Percentiles rank a stretch among this genome's conserved stretches.
phyloP scores from a whole-genome alignment of 2,329 filamentous ascomycete genomes.

The Penicillium sp. region DNA sequence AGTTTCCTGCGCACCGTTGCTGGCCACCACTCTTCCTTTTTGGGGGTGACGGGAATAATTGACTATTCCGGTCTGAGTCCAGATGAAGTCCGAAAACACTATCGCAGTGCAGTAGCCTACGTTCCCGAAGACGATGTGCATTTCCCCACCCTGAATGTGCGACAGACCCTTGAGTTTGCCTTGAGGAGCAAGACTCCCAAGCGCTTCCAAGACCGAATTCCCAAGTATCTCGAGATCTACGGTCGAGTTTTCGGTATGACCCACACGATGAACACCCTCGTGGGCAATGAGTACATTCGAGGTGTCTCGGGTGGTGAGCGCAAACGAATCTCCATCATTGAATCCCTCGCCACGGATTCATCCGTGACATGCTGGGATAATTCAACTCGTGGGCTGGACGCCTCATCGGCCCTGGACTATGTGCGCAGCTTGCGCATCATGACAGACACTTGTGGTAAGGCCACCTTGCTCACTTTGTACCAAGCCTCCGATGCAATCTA shows the following conservation, averaged over 20 bases:
- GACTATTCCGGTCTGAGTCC: conserved; percentile 67
- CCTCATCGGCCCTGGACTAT: conserved; percentile 71
- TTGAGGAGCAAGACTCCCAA: conserved; percentile 68
- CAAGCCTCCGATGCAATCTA: conserved; percentile 66
- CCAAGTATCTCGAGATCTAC: conserved; percentile 63
- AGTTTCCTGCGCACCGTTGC: conserved; percentile 70
- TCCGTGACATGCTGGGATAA: conserved; percentile 74
- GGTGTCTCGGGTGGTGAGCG: conserved; percentile 73
- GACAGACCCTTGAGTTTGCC: conserved; percentile 70
- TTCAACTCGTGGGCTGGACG: conserved; percentile 69
- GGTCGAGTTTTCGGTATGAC: conserved; percentile 70
- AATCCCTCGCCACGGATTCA: conserved; percentile 67
- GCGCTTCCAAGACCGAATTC: conserved; percentile 58
- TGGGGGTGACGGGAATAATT: conserved; percentile 64
- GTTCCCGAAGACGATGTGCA: conserved; percentile 71
- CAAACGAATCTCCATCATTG: conserved; percentile 71
- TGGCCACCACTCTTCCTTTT: conserved; percentile 63
- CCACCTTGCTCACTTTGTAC: conserved; percentile 65
- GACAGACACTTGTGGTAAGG: conserved; percentile 68
- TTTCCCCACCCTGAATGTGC: conserved; percentile 67
- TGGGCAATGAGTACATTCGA: conserved; percentile 53
- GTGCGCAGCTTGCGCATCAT: conserved; percentile 64
- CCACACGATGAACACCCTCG: conserved; percentile 67
- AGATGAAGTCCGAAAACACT: conserved; percentile 61
- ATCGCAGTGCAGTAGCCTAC: conserved; percentile 68